phyloP scores from a whole-genome alignment of 1,284 basidiomycete genomes.

The Ganoderma lingzhi region DNA sequence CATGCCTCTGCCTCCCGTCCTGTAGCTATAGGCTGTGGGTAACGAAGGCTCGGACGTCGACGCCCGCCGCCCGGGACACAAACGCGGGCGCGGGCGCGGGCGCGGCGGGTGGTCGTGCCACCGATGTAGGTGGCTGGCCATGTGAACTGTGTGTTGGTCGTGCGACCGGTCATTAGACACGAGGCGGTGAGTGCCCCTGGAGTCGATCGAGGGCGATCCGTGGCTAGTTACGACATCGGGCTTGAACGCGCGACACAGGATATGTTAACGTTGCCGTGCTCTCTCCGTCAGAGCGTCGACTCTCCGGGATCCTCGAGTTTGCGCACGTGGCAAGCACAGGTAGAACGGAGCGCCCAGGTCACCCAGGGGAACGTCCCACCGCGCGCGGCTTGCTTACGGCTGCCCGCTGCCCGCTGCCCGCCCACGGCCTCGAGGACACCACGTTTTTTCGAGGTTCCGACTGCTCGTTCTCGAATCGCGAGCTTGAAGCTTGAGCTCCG shows the following conservation, averaged over 20 bases:
- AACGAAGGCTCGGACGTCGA: neutral
- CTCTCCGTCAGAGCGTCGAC: neutral
- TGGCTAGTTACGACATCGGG: neutral
- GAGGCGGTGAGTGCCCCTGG: neutral
- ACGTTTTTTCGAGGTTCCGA: constrained; percentile 2
- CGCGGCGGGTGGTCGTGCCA: neutral
- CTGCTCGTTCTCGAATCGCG: neutral
- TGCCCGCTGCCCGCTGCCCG: neutral
- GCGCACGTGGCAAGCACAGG: neutral
- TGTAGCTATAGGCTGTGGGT: neutral
- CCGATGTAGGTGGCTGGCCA: neutral
- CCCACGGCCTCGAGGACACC: constrained; percentile 8
- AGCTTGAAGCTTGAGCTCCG: neutral
- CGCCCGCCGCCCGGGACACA: neutral
- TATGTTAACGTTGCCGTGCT: neutral
- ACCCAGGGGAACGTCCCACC: constrained; percentile 4
- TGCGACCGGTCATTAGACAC: too few relatives aligned
- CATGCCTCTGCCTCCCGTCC: neutral
- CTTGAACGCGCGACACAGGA: neutral
- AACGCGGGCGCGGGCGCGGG: neutral
- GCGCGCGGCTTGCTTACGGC: neutral
- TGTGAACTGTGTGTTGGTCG: neutral
- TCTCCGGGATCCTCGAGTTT: neutral
- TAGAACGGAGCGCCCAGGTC: constrained; percentile 5
- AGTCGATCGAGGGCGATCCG: neutral